These are phyloP conservation scores for Saccharata proteae DNA, from an alignment of 2,329 filamentous ascomycete species.

Conservation along the genomic window DNA sequence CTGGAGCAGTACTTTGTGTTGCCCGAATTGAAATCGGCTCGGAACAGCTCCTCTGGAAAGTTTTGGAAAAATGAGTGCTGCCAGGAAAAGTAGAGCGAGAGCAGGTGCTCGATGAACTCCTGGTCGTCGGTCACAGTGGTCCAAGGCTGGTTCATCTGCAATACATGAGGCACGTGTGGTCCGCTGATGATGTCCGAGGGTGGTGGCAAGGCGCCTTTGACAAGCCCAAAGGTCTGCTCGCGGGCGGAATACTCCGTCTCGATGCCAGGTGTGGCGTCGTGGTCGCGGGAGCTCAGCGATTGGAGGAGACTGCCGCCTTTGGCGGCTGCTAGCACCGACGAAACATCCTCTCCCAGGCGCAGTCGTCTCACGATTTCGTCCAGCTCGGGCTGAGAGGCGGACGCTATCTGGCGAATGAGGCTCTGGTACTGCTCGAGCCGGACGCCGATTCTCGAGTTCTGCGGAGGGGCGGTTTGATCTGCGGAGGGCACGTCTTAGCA, in stretches of 20 bases:
- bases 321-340: conserved; percentile 7
- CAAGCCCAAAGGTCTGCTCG: conserved; percentile 10
- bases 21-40: conserved; percentile 10
- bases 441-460: not conserved
- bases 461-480: conserved; percentile 2
- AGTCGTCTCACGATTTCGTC: conserved; percentile 13
- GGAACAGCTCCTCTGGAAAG: conserved; percentile 13
- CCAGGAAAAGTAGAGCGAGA: conserved; percentile 13
- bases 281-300: conserved; percentile 4
- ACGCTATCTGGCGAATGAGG: conserved; percentile 8
- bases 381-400: conserved; percentile 8
- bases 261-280: conserved; percentile 7
- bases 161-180: not conserved
- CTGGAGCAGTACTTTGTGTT: conserved; percentile 11
- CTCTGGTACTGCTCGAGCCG: conserved; percentile 7
- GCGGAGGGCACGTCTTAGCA: too few species aligned
- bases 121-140: conserved; percentile 11
- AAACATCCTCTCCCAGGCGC: conserved; percentile 7
- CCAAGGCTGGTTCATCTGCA: conserved; percentile 10
- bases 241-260: conserved; percentile 10
- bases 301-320: conserved; percentile 5
- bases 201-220: conserved; percentile 10
- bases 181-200: not conserved
- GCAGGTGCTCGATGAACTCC: conserved; percentile 10
- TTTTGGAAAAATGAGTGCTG: conserved; percentile 12